Conservation (phyloP, 306 rosid genomes). For the Inga leiocalycina region DNA sequence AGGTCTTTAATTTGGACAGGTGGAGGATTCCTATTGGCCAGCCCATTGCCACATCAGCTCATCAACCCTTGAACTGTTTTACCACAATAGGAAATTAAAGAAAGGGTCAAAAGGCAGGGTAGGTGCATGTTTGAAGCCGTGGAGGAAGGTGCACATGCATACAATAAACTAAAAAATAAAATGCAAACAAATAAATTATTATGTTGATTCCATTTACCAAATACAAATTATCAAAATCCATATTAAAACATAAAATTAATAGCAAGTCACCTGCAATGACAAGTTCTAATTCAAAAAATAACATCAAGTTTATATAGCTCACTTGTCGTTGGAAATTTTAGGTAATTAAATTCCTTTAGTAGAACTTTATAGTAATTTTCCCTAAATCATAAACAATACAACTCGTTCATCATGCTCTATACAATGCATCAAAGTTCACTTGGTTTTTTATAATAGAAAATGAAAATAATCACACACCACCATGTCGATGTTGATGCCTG, state of each 20-base stretch:
- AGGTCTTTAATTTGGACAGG: neutral
- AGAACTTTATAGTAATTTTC: no score
- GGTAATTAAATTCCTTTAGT: no score
- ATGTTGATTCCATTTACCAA: neutral
- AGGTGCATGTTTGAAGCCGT: neutral
- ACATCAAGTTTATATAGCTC: no score
- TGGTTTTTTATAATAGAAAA: neutral
- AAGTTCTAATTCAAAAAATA: no score
- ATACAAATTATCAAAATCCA: neutral
- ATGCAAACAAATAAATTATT: neutral
- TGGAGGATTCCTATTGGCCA: neutral
- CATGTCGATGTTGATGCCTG: no score
- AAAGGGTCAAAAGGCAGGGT: constrained; percentile 1
- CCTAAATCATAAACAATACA: neutral
- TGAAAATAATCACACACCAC: no score
- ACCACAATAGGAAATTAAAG: neutral
- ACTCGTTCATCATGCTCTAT: neutral
- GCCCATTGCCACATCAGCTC: neutral
- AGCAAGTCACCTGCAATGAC: neutral
- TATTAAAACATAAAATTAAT: neutral
- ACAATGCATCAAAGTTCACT: neutral
- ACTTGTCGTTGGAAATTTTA: no score
- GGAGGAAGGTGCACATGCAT: neutral
- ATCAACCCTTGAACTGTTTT: neutral
- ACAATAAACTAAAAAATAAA: neutral